Conservation (phyloP, 2,329 filamentous ascomycete species). For the Emericellopsis cladophorae region DNA sequence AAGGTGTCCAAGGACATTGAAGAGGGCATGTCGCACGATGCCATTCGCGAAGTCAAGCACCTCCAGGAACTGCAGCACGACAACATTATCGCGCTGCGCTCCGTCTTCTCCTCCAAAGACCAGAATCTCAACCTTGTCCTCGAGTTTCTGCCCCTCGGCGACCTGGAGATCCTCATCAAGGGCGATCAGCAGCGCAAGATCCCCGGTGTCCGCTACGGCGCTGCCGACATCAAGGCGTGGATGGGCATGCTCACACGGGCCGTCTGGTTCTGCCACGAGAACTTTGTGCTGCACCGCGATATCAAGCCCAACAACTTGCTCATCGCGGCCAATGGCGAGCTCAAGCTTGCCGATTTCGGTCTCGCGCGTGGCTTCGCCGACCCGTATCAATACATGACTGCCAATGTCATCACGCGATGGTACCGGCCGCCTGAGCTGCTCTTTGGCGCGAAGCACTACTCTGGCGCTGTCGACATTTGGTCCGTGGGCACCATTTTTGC, state of each 20-base stretch:
- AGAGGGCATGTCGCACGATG: constrained; percentile 88
- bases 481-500: constrained; percentile 87
- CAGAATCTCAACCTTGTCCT: constrained; percentile 94
- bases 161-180: constrained; percentile 79
- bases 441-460: constrained; percentile 81
- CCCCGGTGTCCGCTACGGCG: constrained; percentile 64
- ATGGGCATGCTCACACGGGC: constrained; percentile 93
- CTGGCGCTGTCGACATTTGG: constrained; percentile 87
- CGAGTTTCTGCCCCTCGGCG: constrained; percentile 85
- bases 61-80: constrained; percentile 89
- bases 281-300: constrained; percentile 87
- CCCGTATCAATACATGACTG: constrained; percentile 79
- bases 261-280: constrained; percentile 94
- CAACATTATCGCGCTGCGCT: constrained; percentile 86
- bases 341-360: constrained; percentile 97
- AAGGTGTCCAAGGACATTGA: constrained; percentile 76
- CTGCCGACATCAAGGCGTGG: constrained; percentile 93
- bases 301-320: constrained; percentile 98
- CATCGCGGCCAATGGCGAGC: constrained; percentile 81
- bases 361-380: constrained; percentile 83
- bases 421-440: constrained; percentile 91
- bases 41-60: constrained; percentile 89
- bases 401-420: constrained; percentile 92
- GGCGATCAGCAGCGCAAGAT: constrained; percentile 45
- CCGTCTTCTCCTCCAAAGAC: constrained; percentile 91